Evolutionary conservation across 2,329 filamentous ascomycete species (phyloP).

Genomic region (Acrocalymma vagum): DNA sequence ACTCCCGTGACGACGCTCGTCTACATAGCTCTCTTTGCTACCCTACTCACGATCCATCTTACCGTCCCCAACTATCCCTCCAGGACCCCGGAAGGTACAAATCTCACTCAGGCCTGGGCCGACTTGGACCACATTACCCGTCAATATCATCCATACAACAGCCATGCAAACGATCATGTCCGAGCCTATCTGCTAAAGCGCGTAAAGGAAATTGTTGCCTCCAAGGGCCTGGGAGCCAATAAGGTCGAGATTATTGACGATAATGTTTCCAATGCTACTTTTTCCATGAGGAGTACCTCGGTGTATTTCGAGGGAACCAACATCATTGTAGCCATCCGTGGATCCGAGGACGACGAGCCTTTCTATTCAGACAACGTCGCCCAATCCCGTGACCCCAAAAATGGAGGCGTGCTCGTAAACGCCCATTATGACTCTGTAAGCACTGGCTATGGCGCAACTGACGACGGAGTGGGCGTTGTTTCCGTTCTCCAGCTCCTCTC

Average conservation of each 20-base stretch:
- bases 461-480: conserved; percentile 92
- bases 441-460: conserved; percentile 90
- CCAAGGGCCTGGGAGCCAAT: conserved; percentile 55
- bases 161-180: conserved; percentile 80
- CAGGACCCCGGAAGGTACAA: conserved; percentile 69
- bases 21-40: conserved; percentile 80
- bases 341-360: conserved; percentile 73
- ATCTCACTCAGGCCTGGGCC: conserved; percentile 85
- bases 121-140: conserved; percentile 80
- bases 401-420: conserved; percentile 87
- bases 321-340: conserved; percentile 89
- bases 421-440: conserved; percentile 95
- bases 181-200: conserved; percentile 77
- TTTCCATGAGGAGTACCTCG: conserved; percentile 59
- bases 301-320: conserved; percentile 95
- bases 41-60: conserved; percentile 77
- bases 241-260: conserved; percentile 80
- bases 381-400: conserved; percentile 54
- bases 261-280: conserved; percentile 78
- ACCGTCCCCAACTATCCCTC: conserved; percentile 73
- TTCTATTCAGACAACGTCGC: conserved; percentile 71
- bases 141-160: conserved; percentile 89
- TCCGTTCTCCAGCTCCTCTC: conserved; percentile 84
- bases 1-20: conserved; percentile 78
- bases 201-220: conserved; percentile 73